These are phyloP conservation scores for Suillus paluster DNA, from an alignment of 768 basidiomycete genomes.

Conservation along the genomic window DNA sequence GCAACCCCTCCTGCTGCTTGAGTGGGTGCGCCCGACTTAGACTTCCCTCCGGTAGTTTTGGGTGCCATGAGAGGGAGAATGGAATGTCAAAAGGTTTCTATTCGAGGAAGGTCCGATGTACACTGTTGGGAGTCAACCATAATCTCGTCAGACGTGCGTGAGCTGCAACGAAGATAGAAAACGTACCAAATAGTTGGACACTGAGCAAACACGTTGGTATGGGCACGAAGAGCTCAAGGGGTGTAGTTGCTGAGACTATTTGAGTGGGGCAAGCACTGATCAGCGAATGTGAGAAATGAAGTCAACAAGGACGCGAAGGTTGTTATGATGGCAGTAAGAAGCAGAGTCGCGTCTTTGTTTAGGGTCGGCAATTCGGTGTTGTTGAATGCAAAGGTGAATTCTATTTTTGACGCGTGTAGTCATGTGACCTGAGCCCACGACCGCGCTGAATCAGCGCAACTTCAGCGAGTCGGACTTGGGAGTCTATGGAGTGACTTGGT, in stretches of 20 bases:
- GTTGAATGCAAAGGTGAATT: conserved; percentile 22
- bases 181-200: background rate
- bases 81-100: background rate
- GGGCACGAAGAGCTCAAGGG: background rate
- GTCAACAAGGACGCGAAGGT: conserved; percentile 9
- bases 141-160: background rate
- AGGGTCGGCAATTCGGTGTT: conserved; percentile 36
- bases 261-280: background rate
- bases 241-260: background rate
- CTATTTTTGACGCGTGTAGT: conserved; percentile 26
- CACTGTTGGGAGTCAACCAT: background rate
- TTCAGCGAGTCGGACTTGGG: background rate
- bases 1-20: conserved; percentile 14
- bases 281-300: conserved; percentile 3
- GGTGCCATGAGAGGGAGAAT: conserved; percentile 45
- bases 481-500: background rate
- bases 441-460: too few relatives aligned
- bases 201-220: background rate
- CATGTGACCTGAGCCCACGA: conserved; percentile 22
- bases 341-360: conserved; percentile 36
- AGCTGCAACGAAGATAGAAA: background rate
- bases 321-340: conserved; percentile 34
- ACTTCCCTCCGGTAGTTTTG: conserved; percentile 64
- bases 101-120: background rate
- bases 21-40: conserved; percentile 49